Evolutionary conservation across 495 filamentous ascomycete genomes (phyloP).

Genomic region (Neurospora sp.): DNA sequence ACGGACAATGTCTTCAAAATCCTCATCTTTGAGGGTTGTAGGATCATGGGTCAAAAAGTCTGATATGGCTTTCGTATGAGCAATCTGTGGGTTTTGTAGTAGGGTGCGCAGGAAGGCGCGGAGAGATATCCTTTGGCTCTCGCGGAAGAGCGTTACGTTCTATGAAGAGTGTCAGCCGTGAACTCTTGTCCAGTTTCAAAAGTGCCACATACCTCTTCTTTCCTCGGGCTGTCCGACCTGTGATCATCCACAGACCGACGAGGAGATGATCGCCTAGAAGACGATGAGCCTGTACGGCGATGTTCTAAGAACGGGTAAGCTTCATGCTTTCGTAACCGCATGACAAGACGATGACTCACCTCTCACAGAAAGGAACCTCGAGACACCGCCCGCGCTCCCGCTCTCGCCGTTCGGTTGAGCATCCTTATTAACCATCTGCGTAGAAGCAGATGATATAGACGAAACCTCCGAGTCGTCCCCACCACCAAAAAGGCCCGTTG

Average conservation of each 20-base stretch:
- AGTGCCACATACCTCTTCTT: constrained; percentile 12
- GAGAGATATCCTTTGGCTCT: constrained; percentile 85
- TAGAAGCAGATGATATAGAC: constrained; percentile 71
- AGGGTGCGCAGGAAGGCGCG: constrained; percentile 80
- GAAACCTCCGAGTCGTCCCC: constrained; percentile 60
- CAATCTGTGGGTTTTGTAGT: constrained; percentile 72
- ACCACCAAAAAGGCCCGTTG: constrained; percentile 40
- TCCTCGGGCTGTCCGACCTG: neutral
- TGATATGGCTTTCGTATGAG: constrained; percentile 66
- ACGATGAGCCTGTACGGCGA: constrained; percentile 24
- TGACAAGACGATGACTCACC: neutral
- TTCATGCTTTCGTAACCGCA: neutral
- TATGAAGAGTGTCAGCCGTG: constrained; percentile 7
- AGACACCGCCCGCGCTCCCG: constrained; percentile 10
- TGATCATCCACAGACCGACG: constrained; percentile 26
- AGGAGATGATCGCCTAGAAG: constrained; percentile 24
- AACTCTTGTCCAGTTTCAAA: neutral
- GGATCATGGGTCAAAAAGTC: constrained; percentile 70
- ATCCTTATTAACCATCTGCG: constrained; percentile 24
- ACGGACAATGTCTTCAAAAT: constrained; percentile 64
- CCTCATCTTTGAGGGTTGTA: constrained; percentile 67
- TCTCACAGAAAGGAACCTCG: constrained; percentile 36
- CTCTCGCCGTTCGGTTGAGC: constrained; percentile 11
- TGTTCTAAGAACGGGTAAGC: constrained; percentile 10
- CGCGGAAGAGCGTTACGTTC: constrained; percentile 62